A percentile compares a stretch with the other conserved stretches of the same genome.
Evolutionary conservation across 2,329 filamentous ascomycete species (phyloP).

Genomic region (Chaetomium strumarium): DNA sequence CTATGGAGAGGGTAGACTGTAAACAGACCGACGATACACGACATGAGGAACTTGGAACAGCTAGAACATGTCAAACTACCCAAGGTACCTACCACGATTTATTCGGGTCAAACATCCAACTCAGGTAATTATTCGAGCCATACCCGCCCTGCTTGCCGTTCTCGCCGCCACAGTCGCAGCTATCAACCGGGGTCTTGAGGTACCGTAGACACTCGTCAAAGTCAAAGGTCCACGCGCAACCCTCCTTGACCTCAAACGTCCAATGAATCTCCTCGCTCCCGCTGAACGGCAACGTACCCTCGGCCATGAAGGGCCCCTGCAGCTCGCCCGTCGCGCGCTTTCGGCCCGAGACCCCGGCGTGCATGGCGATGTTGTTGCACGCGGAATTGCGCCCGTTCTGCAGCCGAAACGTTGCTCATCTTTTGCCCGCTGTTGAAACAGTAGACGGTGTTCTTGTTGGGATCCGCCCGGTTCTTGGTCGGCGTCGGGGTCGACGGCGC

Average conservation of each 20-base stretch:
- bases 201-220: constrained; percentile 2
- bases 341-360: too few relatives aligned
- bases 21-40: too few relatives aligned
- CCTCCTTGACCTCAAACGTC: not conserved
- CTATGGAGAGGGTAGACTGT: too few relatives aligned
- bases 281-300: not conserved
- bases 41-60: too few relatives aligned
- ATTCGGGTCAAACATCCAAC: too few relatives aligned
- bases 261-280: not conserved
- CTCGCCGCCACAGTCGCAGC: constrained; percentile 1
- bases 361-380: not conserved
- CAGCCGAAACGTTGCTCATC: not conserved
- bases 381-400: too few relatives aligned
- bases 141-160: constrained; percentile 7
- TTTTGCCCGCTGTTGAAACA: constrained; percentile 3
- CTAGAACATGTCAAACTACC: too few relatives aligned
- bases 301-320: not conserved
- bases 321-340: too few relatives aligned
- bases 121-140: too few relatives aligned
- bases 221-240: constrained; percentile 1
- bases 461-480: too few relatives aligned
- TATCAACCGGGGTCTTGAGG: constrained; percentile 1
- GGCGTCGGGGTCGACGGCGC: not conserved
- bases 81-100: too few relatives aligned
- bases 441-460: not conserved